These are phyloP conservation scores for Jasminum sambac DNA, from an alignment of 257 asterid genomes.

Conservation along the genomic window DNA sequence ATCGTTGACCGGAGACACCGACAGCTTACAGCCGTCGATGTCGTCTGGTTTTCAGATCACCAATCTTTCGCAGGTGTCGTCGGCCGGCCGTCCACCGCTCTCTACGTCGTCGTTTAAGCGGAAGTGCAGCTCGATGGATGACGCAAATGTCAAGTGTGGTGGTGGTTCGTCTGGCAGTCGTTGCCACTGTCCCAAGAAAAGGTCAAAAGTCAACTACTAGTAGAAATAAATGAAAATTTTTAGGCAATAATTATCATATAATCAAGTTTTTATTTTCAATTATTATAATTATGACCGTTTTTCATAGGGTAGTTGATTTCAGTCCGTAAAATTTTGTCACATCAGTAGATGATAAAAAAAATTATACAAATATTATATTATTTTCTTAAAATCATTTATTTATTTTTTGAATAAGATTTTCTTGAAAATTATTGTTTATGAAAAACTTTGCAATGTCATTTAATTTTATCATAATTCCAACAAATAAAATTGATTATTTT, in stretches of 20 bases:
- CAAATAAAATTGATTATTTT: background rate
- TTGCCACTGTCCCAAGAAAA: slow-evolving; percentile 92
- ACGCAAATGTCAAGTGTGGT: slow-evolving; percentile 50
- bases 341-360: too few relatives aligned
- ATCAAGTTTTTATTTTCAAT: background rate
- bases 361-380: too few relatives aligned
- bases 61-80: slow-evolving; percentile 67
- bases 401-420: too few relatives aligned
- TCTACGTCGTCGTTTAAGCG: slow-evolving; percentile 74
- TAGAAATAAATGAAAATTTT: background rate
- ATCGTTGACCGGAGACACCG: slow-evolving; percentile 66
- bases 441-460: too few relatives aligned
- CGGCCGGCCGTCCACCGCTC: slow-evolving; percentile 72
- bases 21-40: slow-evolving; percentile 67
- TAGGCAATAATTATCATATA: background rate
- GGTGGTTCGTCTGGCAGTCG: slow-evolving; percentile 51
- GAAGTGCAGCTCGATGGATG: slow-evolving; percentile 77
- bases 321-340: background rate
- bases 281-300: too few relatives aligned
- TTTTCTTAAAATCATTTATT: too few relatives aligned
- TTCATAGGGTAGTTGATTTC: too few relatives aligned
- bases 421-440: too few relatives aligned
- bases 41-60: slow-evolving; percentile 90
- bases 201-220: slow-evolving; percentile 50
- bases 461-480: too few relatives aligned